These are phyloP conservation scores for Termitomyces sp. DNA, from an alignment of 768 basidiomycete species.

Conservation along the genomic window DNA sequence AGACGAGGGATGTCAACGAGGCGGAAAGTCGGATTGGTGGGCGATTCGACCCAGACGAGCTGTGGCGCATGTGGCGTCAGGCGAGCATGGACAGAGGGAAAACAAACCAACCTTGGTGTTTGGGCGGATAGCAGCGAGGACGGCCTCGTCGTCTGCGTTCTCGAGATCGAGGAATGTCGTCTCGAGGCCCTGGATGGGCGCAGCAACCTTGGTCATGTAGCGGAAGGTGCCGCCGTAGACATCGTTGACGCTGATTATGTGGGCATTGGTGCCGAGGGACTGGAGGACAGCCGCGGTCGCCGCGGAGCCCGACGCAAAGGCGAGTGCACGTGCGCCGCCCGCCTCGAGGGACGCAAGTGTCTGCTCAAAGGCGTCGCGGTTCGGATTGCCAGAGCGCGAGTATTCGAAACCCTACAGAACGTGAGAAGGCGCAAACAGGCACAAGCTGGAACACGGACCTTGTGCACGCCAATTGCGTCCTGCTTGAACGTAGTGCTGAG, in stretches of 20 bases:
- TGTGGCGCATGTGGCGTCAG: constrained; percentile 20
- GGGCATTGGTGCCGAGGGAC: constrained; percentile 65
- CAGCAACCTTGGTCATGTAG: constrained; percentile 65
- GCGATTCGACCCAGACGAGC: constrained; percentile 94
- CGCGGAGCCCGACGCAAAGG: constrained; percentile 83
- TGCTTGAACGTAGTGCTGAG: not conserved
- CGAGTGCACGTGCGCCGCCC: constrained; percentile 65
- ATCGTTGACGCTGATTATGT: constrained; percentile 85
- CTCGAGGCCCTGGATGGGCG: constrained; percentile 58
- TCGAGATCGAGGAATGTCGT: constrained; percentile 83
- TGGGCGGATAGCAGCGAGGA: constrained; percentile 57
- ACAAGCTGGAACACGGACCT: not conserved
- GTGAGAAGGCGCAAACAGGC: not conserved
- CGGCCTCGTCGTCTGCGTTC: constrained; percentile 52
- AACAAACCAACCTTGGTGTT: constrained; percentile 70
- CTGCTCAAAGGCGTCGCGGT: constrained; percentile 71
- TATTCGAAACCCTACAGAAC: constrained; percentile 73
- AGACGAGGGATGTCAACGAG: constrained; percentile 78
- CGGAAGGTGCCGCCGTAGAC: constrained; percentile 93
- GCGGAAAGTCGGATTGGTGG: constrained; percentile 91
- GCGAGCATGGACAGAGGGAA: too few relatives aligned
- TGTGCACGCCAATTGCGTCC: not conserved
- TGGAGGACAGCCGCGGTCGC: constrained; percentile 82
- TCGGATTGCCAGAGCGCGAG: constrained; percentile 85
- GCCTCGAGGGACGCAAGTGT: constrained; percentile 76